Evolutionary conservation across 2,329 filamentous ascomycete genomes (phyloP), one percentile per base, ranked within the genome.

Genomic region (Sporothrix variecibatus): DNA sequence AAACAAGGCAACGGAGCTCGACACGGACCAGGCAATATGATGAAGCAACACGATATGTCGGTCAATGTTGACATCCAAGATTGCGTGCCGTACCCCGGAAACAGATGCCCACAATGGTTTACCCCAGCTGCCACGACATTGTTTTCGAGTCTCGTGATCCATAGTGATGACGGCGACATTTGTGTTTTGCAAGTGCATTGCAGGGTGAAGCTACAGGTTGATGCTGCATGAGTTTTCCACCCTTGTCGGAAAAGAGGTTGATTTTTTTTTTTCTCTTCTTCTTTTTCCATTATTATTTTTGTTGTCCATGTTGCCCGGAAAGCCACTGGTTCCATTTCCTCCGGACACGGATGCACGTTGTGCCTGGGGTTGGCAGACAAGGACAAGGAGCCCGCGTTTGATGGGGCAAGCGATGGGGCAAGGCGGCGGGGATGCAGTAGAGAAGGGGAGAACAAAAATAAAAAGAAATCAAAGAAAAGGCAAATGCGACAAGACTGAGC

Each of bases 61-160:
- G 34, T 20, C 3, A 31, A 9, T 64, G 31, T n/a, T 40, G 31
- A 64, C 60, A 17, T 17, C 56, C 56, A 60, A 31, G 56, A 60
- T 60, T 34, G 56, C 56, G 26, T 20, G 28, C 20, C 26, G 56
- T 20, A 56, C 56, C 56, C 28, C 56, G 26, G 28, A 56, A 56
- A 56, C 51, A 26, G 7, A 53, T 26, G n/a, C 9, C 8, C 51
- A 23, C 23, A 26, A 7, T 4, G n/a, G 51, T n/a, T 26, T 60
- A 31, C 12, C 28, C 28, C 56, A 31, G 26, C 56, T 60, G 56
- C 31, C 65, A 69, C 65, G 65, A 34, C 49, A 46, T 58, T 26
- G 68, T n/a, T 71, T 58, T 28, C 26, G 31, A 34, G 68, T 58
- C 68, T 28, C 51, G 68, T 71, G 68, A 71, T 69, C 31, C 49